Conservation (phyloP, 2,329 filamentous ascomycete genomes). For the Xylariaceae sp. region DNA sequence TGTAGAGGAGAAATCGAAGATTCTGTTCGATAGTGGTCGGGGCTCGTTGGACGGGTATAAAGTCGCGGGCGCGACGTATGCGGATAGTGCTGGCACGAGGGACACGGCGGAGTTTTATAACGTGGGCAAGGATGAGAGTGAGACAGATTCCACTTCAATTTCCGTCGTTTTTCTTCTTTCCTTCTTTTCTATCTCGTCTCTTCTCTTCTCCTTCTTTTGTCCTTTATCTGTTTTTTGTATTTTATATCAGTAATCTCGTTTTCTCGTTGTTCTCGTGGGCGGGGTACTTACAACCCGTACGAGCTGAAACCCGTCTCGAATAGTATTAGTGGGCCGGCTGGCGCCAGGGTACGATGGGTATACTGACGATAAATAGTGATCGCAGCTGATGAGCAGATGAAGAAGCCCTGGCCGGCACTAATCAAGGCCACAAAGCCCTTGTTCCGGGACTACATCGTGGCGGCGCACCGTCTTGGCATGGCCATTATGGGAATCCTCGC, state of each 20-base stretch:
- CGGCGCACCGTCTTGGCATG: constrained; percentile 30
- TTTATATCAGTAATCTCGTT: no score
- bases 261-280: no score
- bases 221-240: not conserved
- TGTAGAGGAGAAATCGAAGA: constrained; percentile 28
- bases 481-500: constrained; percentile 28
- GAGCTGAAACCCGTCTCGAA: no score
- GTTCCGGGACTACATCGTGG: constrained; percentile 27
- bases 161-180: not conserved
- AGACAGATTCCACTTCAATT: not conserved
- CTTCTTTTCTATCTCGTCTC: not conserved
- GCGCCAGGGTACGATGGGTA: no score
- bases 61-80: constrained; percentile 26
- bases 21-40: constrained; percentile 14
- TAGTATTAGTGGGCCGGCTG: no score
- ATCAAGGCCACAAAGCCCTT: constrained; percentile 24
- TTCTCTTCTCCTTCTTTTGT: not conserved
- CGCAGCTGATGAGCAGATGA: constrained; percentile 23
- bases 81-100: constrained; percentile 26
- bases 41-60: constrained; percentile 33
- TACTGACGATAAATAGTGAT: constrained; percentile 22
- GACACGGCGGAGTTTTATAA: constrained; percentile 36
- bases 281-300: no score
- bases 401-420: constrained; percentile 26
- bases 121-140: constrained; percentile 31